Evolutionary conservation across 805 yeast genomes (phyloP).

Genomic region (Barnettozyma pratensis): DNA sequence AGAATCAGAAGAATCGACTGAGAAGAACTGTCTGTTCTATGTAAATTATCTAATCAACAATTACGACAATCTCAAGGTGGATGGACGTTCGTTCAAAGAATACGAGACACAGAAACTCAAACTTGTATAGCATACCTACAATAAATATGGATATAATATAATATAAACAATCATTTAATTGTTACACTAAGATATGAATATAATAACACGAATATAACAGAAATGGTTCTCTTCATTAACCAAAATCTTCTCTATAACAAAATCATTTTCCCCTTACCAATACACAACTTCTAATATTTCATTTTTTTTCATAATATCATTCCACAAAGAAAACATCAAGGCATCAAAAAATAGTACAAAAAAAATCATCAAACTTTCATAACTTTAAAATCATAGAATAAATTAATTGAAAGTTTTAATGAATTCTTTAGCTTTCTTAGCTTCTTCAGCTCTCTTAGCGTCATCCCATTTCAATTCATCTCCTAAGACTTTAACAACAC

Average conservation of each 20-base stretch:
- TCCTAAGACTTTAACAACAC: conserved; percentile 82
- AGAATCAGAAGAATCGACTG: not conserved
- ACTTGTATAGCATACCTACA: conserved; percentile 1
- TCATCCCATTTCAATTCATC: conserved; percentile 71
- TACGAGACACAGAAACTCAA: conserved; percentile 15
- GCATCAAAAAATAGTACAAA: no score
- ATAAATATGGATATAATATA: not conserved
- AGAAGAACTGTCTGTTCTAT: conserved; percentile 14
- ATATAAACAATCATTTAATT: no score
- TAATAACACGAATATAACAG: not conserved
- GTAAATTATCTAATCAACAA: conserved; percentile 20
- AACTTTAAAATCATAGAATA: no score
- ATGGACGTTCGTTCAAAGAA: conserved; percentile 13
- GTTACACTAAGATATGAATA: no score
- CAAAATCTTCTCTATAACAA: no score
- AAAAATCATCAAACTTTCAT: no score
- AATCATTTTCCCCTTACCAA: no score
- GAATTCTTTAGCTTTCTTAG: conserved; percentile 46
- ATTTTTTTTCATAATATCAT: not conserved
- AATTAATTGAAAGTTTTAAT: conserved; percentile 40
- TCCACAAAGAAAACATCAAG: not conserved
- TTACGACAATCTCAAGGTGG: conserved; percentile 11
- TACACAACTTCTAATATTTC: not conserved
- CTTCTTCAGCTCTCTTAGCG: conserved; percentile 49
- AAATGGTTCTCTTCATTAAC: no score